phyloP scores from a whole-genome alignment of 441 rosid species.

The Erodium trifolium region DNA sequence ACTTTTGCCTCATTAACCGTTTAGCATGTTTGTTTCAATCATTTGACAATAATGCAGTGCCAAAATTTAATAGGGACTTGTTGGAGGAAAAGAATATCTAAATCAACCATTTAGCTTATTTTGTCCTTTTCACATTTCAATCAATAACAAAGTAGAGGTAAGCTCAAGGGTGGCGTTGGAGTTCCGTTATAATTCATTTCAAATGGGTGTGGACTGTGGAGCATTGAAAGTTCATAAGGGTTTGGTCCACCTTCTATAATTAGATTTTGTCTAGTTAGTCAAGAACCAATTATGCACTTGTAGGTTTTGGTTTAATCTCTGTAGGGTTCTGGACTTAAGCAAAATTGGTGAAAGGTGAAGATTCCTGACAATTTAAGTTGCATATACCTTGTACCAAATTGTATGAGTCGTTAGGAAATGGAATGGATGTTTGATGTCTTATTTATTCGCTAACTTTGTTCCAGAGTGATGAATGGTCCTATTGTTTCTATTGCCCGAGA shows the following conservation, averaged over 20 bases:
- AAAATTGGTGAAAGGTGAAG: background rate
- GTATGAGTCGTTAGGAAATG: background rate
- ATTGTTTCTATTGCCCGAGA: slow-evolving; percentile 59
- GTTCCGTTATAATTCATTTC: background rate
- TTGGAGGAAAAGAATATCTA: background rate
- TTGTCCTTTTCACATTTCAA: background rate
- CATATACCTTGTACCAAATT: background rate
- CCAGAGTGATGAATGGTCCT: slow-evolving; percentile 82
- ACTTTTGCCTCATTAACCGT: background rate
- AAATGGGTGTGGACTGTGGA: background rate
- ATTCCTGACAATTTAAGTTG: background rate
- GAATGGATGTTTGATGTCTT: background rate
- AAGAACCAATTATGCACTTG: background rate
- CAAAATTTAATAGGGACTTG: background rate
- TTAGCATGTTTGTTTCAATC: background rate
- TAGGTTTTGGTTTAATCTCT: background rate
- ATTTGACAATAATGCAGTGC: background rate
- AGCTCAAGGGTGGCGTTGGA: background rate
- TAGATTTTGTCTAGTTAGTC: background rate
- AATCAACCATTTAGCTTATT: slow-evolving; percentile 2
- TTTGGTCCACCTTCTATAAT: background rate
- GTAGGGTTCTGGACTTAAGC: background rate
- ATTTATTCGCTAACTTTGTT: slow-evolving; percentile 9
- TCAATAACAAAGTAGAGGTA: background rate
- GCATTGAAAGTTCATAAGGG: background rate